A percentile compares a stretch with the other conserved stretches of the same genome.
phyloP scores from a whole-genome alignment of 495 filamentous ascomycete species.

The Cairneyella variabilis region DNA sequence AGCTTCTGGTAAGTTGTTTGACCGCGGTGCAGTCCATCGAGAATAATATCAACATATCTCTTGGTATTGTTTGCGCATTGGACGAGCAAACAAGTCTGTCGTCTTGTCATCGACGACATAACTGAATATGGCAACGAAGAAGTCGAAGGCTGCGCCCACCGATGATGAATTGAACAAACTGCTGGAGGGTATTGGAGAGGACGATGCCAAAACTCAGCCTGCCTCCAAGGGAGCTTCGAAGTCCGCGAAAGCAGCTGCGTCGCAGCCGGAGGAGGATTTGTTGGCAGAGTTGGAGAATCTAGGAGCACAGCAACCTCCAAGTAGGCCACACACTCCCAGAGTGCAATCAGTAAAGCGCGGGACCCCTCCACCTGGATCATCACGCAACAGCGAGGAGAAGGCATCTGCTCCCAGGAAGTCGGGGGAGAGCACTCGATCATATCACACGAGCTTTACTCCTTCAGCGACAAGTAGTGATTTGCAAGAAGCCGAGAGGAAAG shows the following conservation, averaged over 20 bases:
- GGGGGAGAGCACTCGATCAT: slow-evolving; percentile 67
- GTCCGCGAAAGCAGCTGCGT: slow-evolving; percentile 40
- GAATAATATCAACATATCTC: too few relatives aligned
- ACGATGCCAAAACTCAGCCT: slow-evolving; percentile 49
- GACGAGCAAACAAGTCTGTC: neutral
- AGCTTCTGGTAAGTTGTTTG: too few relatives aligned
- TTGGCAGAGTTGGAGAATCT: slow-evolving; percentile 82
- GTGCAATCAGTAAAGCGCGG: slow-evolving; percentile 61
- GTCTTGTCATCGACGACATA: too few relatives aligned
- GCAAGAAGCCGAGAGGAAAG: slow-evolving; percentile 46
- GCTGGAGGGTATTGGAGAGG: slow-evolving; percentile 52
- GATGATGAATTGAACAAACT: slow-evolving; percentile 81
- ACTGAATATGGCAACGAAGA: slow-evolving; percentile 26
- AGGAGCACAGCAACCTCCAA: slow-evolving; percentile 57
- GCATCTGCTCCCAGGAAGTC: slow-evolving; percentile 57
- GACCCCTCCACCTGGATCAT: slow-evolving; percentile 42
- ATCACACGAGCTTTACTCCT: slow-evolving; percentile 54
- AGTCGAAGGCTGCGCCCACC: slow-evolving; percentile 49
- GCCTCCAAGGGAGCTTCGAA: slow-evolving; percentile 40
- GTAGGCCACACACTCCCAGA: slow-evolving; percentile 80
- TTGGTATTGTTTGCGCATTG: too few relatives aligned
- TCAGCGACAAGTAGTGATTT: slow-evolving; percentile 46
- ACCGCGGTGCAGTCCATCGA: too few relatives aligned
- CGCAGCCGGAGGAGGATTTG: slow-evolving; percentile 51
- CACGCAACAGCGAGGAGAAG: slow-evolving; percentile 59